Percentiles rank a stretch among this genome's conserved stretches.
Evolutionary conservation across 768 basidiomycete genomes (phyloP).

Genomic region (Suillus weaverae): DNA sequence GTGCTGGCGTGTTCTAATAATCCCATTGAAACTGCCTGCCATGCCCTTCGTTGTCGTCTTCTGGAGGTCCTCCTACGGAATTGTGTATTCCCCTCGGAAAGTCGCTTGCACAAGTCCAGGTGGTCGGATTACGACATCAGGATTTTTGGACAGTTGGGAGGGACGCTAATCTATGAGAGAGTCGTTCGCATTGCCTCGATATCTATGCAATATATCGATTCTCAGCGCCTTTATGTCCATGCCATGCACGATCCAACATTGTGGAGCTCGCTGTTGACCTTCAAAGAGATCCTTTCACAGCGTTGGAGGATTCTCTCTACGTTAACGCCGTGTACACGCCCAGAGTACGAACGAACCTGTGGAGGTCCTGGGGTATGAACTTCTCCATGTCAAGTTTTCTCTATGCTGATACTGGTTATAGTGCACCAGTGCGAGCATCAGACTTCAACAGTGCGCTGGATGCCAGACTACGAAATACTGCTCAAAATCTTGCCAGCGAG

Average conservation of each 20-base stretch:
- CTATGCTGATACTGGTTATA: background rate
- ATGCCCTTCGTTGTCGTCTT: background rate
- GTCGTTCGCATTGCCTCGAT: background rate
- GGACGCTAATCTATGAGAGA: background rate
- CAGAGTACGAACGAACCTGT: background rate
- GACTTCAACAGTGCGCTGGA: background rate
- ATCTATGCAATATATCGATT: slow-evolving; percentile 1
- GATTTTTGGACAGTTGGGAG: background rate
- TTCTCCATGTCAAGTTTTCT: background rate
- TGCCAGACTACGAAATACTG: slow-evolving; percentile 2
- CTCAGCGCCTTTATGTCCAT: slow-evolving; percentile 1
- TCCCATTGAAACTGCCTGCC: background rate
- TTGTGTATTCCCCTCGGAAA: slow-evolving; percentile 1
- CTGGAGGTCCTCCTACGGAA: slow-evolving; percentile 1
- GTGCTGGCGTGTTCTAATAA: background rate
- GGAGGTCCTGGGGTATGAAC: background rate
- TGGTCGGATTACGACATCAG: background rate
- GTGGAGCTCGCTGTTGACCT: background rate
- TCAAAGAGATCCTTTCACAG: background rate
- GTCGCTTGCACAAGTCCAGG: background rate
- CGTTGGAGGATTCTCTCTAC: background rate
- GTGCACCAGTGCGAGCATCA: background rate
- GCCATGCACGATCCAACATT: background rate
- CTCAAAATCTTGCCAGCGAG: background rate
- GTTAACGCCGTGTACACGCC: background rate